Base-by-base conservation (phyloP, 176 grass and related monocot species). In the Puya raimondii region DNA sequence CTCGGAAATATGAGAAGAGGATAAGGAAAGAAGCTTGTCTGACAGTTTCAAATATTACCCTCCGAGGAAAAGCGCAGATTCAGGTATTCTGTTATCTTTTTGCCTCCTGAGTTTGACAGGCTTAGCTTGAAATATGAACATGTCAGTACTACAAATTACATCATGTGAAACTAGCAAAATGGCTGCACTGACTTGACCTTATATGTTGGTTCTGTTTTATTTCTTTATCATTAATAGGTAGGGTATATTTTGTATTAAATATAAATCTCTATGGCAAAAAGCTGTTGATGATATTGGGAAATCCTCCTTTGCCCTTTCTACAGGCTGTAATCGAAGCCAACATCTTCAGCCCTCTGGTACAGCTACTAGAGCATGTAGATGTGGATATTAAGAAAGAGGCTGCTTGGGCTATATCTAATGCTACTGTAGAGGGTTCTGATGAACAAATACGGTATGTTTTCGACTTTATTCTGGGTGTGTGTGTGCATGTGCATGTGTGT, bases 301-400 rank as follows among this genome's bases (percentile, higher is more conserved):
- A 42, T 42, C 54, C 54, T 13, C 53, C 58, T 63, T 2, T 63
- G 56, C 64, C 63, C 73, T 88, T 85, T 15, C 67, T 49, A 69
- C 77, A 96, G 91, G 87, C 83, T 63, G 79, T 86, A 50, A 84
- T 91, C 50, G 88, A 91, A 79, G 78, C 82, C 68, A 87, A 85
- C 66, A 63, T 91, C 65, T 72, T 96, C 49, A 80, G 65, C 53
- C 71, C 83, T 77, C 74, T 96, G 12, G 27, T 91, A 66, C 56
- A 72, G 52, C 72, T 91, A 79, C 58, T 85, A 47, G 86, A 82
- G 61, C 65, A 69, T 18, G 84, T 80, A 9, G 85, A 91, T 64
- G 2, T n/a, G 1, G 80, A 91, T 80, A 23, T 91, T 18, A 91
- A 84, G 73, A 74, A 77, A 49, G 91, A 96, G 63, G 77, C 91